phyloP scores from a whole-genome alignment of 2,329 filamentous ascomycete genomes.

The Orbilia blumenaviensis region DNA sequence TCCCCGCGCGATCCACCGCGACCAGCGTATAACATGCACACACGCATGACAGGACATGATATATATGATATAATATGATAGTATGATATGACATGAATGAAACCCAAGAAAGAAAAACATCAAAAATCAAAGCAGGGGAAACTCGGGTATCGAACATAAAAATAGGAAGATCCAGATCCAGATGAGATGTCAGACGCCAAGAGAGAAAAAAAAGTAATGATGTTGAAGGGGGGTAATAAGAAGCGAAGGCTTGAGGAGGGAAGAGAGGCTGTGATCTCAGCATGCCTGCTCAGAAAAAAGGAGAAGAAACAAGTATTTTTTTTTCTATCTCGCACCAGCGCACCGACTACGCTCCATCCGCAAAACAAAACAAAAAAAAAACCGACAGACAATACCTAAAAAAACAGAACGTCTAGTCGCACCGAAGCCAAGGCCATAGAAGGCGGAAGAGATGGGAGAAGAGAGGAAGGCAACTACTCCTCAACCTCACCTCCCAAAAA shows the following conservation, averaged over 20 bases:
- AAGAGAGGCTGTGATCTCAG: background rate
- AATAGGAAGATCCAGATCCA: background rate
- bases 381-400: background rate
- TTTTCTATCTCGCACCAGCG: slow-evolving; percentile 1
- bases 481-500: slow-evolving; percentile 36
- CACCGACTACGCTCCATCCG: slow-evolving; percentile 17
- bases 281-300: background rate
- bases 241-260: background rate
- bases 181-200: slow-evolving; percentile 20
- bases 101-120: background rate
- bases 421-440: background rate
- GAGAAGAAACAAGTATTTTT: no score
- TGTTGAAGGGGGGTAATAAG: background rate
- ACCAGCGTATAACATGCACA: background rate
- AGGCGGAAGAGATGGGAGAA: background rate
- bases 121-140: slow-evolving; percentile 4
- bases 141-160: slow-evolving; percentile 37
- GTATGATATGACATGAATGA: slow-evolving; percentile 5
- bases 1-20: slow-evolving; percentile 14
- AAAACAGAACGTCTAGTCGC: background rate
- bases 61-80: background rate
- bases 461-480: slow-evolving; percentile 13
- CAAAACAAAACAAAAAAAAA: background rate
- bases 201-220: background rate
- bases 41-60: background rate